These are phyloP conservation scores for Geosmithia putterillii DNA, from an alignment of 2,329 filamentous ascomycete species.

Conservation along the genomic window DNA sequence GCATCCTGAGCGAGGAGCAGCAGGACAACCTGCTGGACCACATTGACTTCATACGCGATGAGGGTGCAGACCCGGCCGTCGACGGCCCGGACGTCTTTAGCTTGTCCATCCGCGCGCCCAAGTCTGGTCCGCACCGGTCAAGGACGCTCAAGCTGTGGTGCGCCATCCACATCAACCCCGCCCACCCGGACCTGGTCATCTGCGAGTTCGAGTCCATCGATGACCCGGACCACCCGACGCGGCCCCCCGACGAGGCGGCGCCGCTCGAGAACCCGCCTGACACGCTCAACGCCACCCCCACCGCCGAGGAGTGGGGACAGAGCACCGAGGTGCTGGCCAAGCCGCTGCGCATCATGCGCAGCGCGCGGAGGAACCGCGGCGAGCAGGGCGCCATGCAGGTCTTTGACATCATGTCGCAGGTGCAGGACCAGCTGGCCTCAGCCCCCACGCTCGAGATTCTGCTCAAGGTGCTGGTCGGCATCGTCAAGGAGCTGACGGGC, in stretches of 20 bases:
- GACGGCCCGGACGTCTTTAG: conserved; percentile 84
- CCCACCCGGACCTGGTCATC: conserved; percentile 59
- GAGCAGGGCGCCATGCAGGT: conserved; percentile 81
- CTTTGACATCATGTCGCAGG: conserved; percentile 84
- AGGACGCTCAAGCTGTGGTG: conserved; percentile 68
- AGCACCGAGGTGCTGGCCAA: conserved; percentile 67
- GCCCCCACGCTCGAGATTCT: conserved; percentile 61
- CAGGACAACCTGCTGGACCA: conserved; percentile 75
- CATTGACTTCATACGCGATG: conserved; percentile 76
- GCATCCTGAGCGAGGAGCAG: conserved; percentile 74
- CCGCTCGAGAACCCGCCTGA: conserved; percentile 53
- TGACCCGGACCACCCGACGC: conserved; percentile 55
- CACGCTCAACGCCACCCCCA: conserved; percentile 61
- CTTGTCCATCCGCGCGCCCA: conserved; percentile 52
- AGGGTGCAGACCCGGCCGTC: conserved; percentile 59
- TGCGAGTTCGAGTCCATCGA: conserved; percentile 87
- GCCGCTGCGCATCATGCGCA: conserved; percentile 64
- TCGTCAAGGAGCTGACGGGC: conserved; percentile 80
- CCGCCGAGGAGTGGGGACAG: conserved; percentile 58
- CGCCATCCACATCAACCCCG: conserved; percentile 64
- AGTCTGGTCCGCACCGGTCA: conserved; percentile 29
- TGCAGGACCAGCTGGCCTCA: conserved; percentile 73
- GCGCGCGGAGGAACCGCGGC: conserved; percentile 61
- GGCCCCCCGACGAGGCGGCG: conserved; percentile 45
- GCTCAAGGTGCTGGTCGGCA: conserved; percentile 69